phyloP scores from a whole-genome alignment of 495 filamentous ascomycete genomes.

The Neurospora sp. region DNA sequence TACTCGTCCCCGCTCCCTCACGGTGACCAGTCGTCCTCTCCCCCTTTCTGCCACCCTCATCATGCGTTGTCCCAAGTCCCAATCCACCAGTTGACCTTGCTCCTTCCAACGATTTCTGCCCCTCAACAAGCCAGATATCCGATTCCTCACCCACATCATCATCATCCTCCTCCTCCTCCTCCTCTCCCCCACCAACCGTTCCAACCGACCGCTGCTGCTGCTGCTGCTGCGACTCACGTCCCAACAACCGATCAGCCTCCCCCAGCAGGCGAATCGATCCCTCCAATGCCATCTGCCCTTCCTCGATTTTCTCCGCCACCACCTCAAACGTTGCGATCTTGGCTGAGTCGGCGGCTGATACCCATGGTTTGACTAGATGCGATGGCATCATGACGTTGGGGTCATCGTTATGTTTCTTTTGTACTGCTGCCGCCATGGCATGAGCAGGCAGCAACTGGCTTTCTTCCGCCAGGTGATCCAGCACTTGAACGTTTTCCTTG shows the following conservation, averaged over 20 bases:
- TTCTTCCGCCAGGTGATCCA: constrained; percentile 56
- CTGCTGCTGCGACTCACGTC: constrained; percentile 8
- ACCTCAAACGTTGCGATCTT: constrained; percentile 38
- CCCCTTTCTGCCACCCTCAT: constrained; percentile 2
- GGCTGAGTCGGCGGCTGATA: constrained; percentile 38
- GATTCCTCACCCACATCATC: constrained; percentile 13
- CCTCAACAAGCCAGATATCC: constrained; percentile 25
- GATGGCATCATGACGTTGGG: constrained; percentile 8
- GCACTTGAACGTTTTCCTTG: constrained; percentile 42
- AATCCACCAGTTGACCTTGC: constrained; percentile 11
- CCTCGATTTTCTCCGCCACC: constrained; percentile 38
- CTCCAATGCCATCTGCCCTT: constrained; percentile 35
- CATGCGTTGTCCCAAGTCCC: constrained; percentile 16
- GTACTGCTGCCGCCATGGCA: constrained; percentile 36
- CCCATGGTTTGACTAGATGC: constrained; percentile 37
- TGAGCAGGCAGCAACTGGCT: constrained; percentile 59
- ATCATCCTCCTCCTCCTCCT: constrained; percentile 7
- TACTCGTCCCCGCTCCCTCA: constrained; percentile 16
- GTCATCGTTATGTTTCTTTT: constrained; percentile 14
- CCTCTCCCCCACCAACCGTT: neutral
- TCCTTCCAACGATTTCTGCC: constrained; percentile 14
- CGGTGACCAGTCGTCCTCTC: constrained; percentile 19
- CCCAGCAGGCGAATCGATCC: constrained; percentile 30
- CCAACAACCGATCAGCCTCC: constrained; percentile 30
- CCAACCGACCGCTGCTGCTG: constrained; percentile 4